These are phyloP conservation scores for Ettlia oleoabundans DNA, from an alignment of 139 green algal species.

Conservation along the genomic window DNA sequence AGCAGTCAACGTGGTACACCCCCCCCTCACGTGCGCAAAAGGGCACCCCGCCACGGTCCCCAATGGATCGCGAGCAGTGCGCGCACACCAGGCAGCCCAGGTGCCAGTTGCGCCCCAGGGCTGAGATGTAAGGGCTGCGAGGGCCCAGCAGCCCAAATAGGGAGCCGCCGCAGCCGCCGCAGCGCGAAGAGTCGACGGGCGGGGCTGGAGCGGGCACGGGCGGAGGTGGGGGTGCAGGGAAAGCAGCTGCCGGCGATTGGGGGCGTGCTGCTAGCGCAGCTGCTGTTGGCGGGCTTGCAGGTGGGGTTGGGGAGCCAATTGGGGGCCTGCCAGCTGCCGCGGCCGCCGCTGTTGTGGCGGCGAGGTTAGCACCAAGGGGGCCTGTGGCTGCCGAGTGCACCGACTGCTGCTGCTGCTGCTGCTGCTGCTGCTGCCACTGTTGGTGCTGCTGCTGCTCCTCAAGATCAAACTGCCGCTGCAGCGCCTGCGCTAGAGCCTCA, in stretches of 20 bases:
- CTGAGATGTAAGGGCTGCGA: constrained; percentile 30
- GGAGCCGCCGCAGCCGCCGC: constrained; percentile 50
- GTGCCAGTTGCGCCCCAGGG: constrained; percentile 61
- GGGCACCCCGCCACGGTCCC: neutral
- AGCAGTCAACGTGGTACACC: constrained; percentile 64
- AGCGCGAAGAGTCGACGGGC: neutral
- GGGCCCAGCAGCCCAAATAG: constrained; percentile 9
- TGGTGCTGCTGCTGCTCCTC: neutral
- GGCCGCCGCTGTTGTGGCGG: neutral
- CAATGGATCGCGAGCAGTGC: constrained; percentile 58
- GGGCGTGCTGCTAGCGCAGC: too few relatives aligned
- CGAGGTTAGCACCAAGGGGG: neutral
- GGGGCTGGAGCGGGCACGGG: neutral
- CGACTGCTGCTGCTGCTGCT: neutral
- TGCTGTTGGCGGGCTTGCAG: too few relatives aligned
- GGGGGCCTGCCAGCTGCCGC: neutral
- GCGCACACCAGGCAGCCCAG: constrained; percentile 54
- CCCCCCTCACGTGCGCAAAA: constrained; percentile 30
- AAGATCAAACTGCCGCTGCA: neutral
- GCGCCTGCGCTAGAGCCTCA: neutral
- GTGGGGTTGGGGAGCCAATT: neutral
- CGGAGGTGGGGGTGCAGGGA: neutral
- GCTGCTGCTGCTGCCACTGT: neutral
- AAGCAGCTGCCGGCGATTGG: too few relatives aligned
- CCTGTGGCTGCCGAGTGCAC: neutral